Base-by-base conservation (phyloP, 805 yeast genomes). In the Saturnispora kantuleensis region DNA sequence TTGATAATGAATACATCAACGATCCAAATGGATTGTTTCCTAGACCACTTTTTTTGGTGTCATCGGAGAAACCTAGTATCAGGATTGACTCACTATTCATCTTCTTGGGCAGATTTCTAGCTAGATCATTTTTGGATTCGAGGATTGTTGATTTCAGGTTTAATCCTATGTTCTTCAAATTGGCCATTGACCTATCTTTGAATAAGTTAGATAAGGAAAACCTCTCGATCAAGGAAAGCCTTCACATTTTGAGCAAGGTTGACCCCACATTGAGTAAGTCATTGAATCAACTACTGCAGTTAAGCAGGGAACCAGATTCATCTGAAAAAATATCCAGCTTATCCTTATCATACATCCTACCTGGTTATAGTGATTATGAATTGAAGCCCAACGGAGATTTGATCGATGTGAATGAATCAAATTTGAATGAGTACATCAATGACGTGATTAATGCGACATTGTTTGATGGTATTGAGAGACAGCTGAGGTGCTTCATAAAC, bases 121-220 rank as follows among this genome's bases (percentile, higher is more conserved):
- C 96, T 0, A 71, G 97, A 47, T 83, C 96, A 0, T 66, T 89
- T 57, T 62, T 90, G 42, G 98, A 90, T 61, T 80, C 85, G n/a
- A 70, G 97, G 50, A 78, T 89, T 38, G 72, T 90, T 39, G 97
- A 93, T 59, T 79, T 90, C 59, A 69, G 77, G 39, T 81, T 90
- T 64, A 86, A 78, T 56, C 73, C 78, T 0, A 59, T 77, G 3
- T 86, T 90, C 56, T 83, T 90, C 57, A 71, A 74, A 39, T 50
- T 84, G 11, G 73, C 83, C 67, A 74, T 48, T 15, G 41, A 45
- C 10, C 31, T 29, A 7, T 36, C 41, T 17, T 51, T 17, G 33
- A 33, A 21, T 37, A 13, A 43, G 32, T 41, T 53, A 9, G 6
- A 18, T 11, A 16, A 10, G 4, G 31, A 31, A 32, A 31, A 17